Percentiles rank a stretch among this genome's conserved stretches.
phyloP scores from a whole-genome alignment of 2,329 filamentous ascomycete species.

The Phaeophleospora eucalypticola region DNA sequence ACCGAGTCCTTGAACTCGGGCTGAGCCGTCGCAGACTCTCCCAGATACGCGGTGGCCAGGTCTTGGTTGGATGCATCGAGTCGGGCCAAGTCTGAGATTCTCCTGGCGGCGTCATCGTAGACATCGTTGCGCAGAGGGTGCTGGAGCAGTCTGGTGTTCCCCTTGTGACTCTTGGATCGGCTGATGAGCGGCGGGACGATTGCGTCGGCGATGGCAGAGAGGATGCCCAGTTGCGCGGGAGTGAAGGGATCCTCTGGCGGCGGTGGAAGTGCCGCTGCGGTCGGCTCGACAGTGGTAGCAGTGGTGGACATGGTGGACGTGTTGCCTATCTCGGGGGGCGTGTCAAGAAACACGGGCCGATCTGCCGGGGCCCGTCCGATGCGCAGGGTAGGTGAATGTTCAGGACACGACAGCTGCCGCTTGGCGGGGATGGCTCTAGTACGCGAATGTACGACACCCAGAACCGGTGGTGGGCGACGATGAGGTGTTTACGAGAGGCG shows the following conservation, averaged over 20 bases:
- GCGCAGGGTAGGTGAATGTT: too few species aligned
- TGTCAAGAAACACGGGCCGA: too few species aligned
- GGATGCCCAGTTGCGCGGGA: constrained; percentile 54
- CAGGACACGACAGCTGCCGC: too few species aligned
- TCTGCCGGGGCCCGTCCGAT: too few species aligned
- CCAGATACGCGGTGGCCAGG: constrained; percentile 27
- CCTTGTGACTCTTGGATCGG: constrained; percentile 18
- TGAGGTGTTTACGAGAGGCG: too few species aligned
- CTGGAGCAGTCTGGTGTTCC: constrained; percentile 24
- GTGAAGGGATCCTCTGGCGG: constrained; percentile 48
- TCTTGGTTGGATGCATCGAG: constrained; percentile 39
- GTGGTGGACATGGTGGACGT: constrained; percentile 21
- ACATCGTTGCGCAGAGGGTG: constrained; percentile 23
- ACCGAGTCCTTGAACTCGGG: constrained; percentile 52
- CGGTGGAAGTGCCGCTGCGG: constrained; percentile 35
- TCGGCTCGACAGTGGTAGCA: constrained; percentile 14
- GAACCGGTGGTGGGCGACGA: too few species aligned
- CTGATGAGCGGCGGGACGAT: constrained; percentile 54
- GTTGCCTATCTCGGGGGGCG: constrained; percentile 1
- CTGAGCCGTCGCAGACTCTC: constrained; percentile 40
- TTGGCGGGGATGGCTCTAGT: too few species aligned
- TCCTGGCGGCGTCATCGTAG: constrained; percentile 51
- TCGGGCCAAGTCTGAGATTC: constrained; percentile 41
- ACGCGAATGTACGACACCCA: too few species aligned
- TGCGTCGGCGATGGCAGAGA: constrained; percentile 55